A percentile compares a stretch with the other conserved stretches of the same genome.
Conservation (phyloP, 345 rosid species). For the Populus ilicifolia region DNA sequence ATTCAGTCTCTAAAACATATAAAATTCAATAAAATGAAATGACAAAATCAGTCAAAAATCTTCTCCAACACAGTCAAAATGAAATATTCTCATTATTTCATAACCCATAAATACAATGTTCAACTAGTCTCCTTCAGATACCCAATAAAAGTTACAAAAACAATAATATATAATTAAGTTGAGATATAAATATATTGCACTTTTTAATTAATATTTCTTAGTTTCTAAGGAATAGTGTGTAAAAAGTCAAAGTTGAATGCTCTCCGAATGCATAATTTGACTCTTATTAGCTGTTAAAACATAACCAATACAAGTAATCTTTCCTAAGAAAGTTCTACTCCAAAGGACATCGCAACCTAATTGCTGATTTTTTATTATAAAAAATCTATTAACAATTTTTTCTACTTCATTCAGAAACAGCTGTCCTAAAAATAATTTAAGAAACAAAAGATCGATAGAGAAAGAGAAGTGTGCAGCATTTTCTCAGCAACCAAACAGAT, state of each 20-base stretch:
- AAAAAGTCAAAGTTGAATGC: background rate
- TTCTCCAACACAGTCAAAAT: background rate
- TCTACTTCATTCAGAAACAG: background rate
- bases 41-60: background rate
- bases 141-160: background rate
- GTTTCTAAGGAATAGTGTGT: background rate
- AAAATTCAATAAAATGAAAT: background rate
- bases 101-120: background rate
- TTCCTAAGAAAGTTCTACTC: background rate
- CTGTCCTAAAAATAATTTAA: background rate
- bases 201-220: background rate
- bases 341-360: background rate
- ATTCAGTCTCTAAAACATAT: background rate
- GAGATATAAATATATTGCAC: background rate
- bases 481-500: background rate
- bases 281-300: background rate
- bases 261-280: background rate
- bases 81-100: background rate
- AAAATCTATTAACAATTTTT: background rate
- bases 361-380: background rate
- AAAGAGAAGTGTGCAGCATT: background rate
- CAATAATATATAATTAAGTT: background rate
- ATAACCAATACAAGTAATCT: background rate
- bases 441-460: background rate
- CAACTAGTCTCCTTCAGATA: background rate